Percentiles rank a stretch among this genome's conserved stretches.
phyloP scores from a whole-genome alignment of 2,329 filamentous ascomycete genomes.

The Scedosporium minutisporum region DNA sequence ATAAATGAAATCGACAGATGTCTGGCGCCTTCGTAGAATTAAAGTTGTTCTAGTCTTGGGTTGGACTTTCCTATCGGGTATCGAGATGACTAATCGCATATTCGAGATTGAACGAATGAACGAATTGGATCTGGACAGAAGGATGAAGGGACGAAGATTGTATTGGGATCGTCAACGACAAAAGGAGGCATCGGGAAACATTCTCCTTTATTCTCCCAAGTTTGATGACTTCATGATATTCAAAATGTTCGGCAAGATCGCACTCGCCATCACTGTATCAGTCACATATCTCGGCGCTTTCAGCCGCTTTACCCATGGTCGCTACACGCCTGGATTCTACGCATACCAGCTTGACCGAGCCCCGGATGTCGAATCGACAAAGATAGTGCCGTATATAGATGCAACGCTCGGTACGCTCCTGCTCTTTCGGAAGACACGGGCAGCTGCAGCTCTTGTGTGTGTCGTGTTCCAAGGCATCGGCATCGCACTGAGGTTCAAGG shows the following conservation, averaged over 20 bases:
- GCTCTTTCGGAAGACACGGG: slow-evolving; percentile 2
- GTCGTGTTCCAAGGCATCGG: slow-evolving; percentile 10
- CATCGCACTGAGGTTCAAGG: slow-evolving; percentile 1
- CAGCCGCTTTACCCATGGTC: slow-evolving; percentile 15
- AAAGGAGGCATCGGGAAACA: too few species aligned
- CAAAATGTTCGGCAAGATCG: neutral
- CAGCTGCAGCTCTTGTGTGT: slow-evolving; percentile 6
- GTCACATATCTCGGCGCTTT: slow-evolving; percentile 12
- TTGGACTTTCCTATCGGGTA: too few species aligned
- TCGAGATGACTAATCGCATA: too few species aligned
- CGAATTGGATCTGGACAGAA: too few species aligned
- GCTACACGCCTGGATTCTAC: slow-evolving; percentile 14
- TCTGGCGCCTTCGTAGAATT: neutral
- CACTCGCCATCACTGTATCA: neutral
- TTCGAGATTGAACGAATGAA: too few species aligned
- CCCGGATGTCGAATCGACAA: slow-evolving; percentile 12
- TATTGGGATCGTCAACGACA: too few species aligned
- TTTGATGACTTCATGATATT: neutral
- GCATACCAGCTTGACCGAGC: slow-evolving; percentile 15
- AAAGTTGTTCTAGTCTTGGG: neutral
- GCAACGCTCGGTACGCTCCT: slow-evolving; percentile 9
- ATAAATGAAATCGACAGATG: neutral
- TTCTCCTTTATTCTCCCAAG: too few species aligned
- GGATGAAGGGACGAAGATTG: too few species aligned
- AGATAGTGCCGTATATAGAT: slow-evolving; percentile 12